Evolutionary conservation across 768 basidiomycete species (phyloP), one percentile per base, ranked within the genome.

Genomic region (Termitomyces sp.): DNA sequence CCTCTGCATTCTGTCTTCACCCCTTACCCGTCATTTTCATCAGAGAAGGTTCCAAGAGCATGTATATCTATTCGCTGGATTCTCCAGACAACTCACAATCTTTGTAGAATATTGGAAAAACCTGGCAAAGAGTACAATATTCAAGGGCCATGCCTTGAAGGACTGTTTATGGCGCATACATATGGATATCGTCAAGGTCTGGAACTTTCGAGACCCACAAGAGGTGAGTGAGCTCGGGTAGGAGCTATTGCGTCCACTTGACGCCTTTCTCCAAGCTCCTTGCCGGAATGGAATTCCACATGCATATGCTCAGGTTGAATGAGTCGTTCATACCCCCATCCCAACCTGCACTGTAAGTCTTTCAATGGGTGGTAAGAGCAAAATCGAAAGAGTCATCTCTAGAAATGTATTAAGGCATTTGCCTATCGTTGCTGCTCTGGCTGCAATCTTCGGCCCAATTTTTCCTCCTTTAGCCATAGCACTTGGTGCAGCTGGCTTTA

Each of bases 141-240:
- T 57, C 42, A 48, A 41, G n/a, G 52, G 41, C 12, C 34, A 49
- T 12, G 27, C 37, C 8, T 19, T 60, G 16, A 35, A 53, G 17
- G 41, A 52, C 23, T 60, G 59, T 52, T 45, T 60, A 45, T 56
- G 39, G 37, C 51, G 52, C n/a, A 57, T 60, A 46, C 59, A 60
- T 27, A 19, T 54, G 12, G 66, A 67, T 42, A 67, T 67, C 23
- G 52, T 66, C 23, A 46, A 57, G 25, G 54, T 62, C 21, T 67
- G 66, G 66, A 69, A 69, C 58, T 68, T 70, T 47, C 40, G 55
- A n/a, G 63, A 66, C 52, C 65, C 61, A 8, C 17, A 53, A 25
- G 40, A 49, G 30, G 65, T 65, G 41, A 55, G 39, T 37, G 35
- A 37, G 35, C 34, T 12, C 3, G 34, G 34, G 34, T 19, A 25